Conservation (phyloP, 306 rosid genomes). For the Sphenostylis stenocarpa region DNA sequence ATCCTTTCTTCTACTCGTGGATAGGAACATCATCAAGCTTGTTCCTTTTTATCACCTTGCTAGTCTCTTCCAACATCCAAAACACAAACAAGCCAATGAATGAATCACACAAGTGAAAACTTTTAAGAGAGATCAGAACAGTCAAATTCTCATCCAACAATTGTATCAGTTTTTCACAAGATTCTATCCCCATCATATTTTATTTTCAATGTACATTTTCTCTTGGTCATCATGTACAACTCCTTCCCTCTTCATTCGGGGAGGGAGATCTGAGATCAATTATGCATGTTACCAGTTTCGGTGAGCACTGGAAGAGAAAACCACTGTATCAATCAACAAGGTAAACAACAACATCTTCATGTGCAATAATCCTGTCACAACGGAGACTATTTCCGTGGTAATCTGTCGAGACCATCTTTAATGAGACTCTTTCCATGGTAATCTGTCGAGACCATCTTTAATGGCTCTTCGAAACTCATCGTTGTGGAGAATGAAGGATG, state of each 20-base stretch:
- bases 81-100: neutral
- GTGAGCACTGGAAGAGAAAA: conserved; percentile 22
- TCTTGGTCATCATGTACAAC: conserved; percentile 31
- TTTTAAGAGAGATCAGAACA: neutral
- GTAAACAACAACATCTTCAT: neutral
- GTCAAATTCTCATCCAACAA: conserved; percentile 24
- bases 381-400: conserved; percentile 74
- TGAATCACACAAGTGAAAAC: neutral
- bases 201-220: conserved; percentile 26
- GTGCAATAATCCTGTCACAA: conserved; percentile 37
- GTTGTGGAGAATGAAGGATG: conserved; percentile 91
- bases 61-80: neutral
- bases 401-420: conserved; percentile 70
- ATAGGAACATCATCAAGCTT: neutral
- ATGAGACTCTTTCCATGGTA: conserved; percentile 85
- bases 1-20: neutral
- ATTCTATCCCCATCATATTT: neutral
- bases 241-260: conserved; percentile 9
- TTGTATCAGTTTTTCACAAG: neutral
- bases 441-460: conserved; percentile 70
- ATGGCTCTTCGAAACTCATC: conserved; percentile 82
- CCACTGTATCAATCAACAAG: conserved; percentile 11
- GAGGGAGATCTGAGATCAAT: conserved; percentile 26
- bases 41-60: neutral
- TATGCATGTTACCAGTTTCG: conserved; percentile 39